These are phyloP conservation scores for Simmondsia chinensis DNA, from an alignment of 148 eudicot genomes.

Conservation along the genomic window DNA sequence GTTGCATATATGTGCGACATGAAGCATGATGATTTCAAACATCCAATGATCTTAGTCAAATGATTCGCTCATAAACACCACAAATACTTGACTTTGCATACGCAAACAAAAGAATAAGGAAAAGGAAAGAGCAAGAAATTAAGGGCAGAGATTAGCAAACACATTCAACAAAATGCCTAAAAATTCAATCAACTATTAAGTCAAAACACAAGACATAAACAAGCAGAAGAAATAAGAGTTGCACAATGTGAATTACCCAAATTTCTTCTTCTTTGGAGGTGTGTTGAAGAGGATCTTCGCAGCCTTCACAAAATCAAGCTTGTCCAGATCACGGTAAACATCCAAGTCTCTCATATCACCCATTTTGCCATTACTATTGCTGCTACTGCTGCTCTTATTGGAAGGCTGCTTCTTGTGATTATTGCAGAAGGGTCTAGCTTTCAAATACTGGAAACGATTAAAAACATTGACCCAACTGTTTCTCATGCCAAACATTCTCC, in stretches of 20 bases:
- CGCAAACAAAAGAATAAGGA: too few species aligned
- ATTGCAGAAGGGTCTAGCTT: conserved; percentile 19
- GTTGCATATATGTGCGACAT: too few species aligned
- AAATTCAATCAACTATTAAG: background rate
- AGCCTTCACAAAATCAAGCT: conserved; percentile 76
- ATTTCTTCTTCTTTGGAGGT: conserved; percentile 48
- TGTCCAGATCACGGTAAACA: conserved; percentile 45
- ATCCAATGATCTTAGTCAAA: too few species aligned
- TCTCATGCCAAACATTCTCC: conserved; percentile 23
- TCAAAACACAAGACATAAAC: background rate
- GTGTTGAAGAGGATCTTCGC: conserved; percentile 61
- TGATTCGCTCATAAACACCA: too few species aligned
- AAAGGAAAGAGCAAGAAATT: background rate
- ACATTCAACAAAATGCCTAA: conserved; percentile 31
- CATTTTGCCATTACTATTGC: background rate
- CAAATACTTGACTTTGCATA: too few species aligned
- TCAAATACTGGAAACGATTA: conserved; percentile 9
- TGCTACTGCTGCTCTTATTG: background rate
- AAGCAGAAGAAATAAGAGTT: background rate
- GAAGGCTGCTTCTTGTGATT: conserved; percentile 10
- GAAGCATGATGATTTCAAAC: too few species aligned
- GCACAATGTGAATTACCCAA: conserved; percentile 44
- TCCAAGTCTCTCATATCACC: conserved; percentile 26
- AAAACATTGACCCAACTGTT: conserved; percentile 15
- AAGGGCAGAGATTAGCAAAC: conserved; percentile 4